A percentile compares a stretch with the other conserved stretches of the same genome.
These are phyloP conservation scores for Cladorrhinum sp. DNA, from an alignment of 2,329 filamentous ascomycete genomes.

Conservation along the genomic window DNA sequence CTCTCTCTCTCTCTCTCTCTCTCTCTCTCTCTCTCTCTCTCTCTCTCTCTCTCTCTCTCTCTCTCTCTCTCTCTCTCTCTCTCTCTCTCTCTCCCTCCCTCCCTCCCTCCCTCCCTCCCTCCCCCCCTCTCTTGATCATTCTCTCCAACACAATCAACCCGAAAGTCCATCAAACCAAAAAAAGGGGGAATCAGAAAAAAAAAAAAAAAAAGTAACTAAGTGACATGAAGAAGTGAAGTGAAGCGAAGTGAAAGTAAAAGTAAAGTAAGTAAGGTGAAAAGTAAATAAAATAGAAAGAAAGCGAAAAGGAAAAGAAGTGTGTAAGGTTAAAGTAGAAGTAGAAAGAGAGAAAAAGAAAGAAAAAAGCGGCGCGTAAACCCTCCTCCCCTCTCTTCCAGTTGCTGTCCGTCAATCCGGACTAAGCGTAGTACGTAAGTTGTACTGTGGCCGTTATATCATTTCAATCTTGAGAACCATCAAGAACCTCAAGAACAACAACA, in stretches of 20 bases:
- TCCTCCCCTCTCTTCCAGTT: neutral
- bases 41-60: too few relatives aligned
- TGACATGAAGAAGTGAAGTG: too few relatives aligned
- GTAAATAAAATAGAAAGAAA: neutral
- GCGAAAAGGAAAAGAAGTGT: neutral
- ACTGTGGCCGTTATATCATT: neutral
- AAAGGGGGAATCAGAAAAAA: constrained; percentile 3
- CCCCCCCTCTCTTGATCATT: neutral
- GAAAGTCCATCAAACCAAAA: neutral
- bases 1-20: too few relatives aligned
- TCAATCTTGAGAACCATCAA: neutral
- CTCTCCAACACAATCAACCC: constrained; percentile 1
- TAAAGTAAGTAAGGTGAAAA: neutral
- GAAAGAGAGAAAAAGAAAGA: neutral
- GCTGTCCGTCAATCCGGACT: neutral
- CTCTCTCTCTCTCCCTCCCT: too few relatives aligned
- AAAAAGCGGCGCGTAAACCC: neutral
- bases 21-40: too few relatives aligned
- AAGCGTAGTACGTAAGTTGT: too few relatives aligned
- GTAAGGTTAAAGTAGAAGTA: neutral
- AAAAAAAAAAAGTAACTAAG: neutral
- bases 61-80: too few relatives aligned
- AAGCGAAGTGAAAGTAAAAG: neutral
- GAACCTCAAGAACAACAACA: neutral
- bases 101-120: too few relatives aligned